These are phyloP conservation scores for Nakataea oryzae DNA, from an alignment of 2,329 filamentous ascomycete genomes.

Conservation along the genomic window DNA sequence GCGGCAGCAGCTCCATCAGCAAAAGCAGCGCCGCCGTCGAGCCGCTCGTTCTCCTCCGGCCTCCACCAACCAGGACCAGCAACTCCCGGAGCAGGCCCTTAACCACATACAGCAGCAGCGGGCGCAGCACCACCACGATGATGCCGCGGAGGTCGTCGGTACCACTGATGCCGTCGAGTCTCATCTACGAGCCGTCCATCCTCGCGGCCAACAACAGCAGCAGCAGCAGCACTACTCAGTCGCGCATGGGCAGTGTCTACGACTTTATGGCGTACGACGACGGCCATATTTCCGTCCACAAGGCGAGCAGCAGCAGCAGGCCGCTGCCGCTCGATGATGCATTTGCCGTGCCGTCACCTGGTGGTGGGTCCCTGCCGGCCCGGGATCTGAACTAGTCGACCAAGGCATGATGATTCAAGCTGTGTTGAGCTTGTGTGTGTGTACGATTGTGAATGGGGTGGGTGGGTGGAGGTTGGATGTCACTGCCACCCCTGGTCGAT, in stretches of 20 bases:
- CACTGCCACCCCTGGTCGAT: not conserved
- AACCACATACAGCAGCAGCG: not conserved
- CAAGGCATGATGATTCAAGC: not conserved
- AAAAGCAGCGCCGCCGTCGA: not conserved
- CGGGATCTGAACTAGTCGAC: too few relatives aligned
- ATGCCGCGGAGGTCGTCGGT: not conserved
- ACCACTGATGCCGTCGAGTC: not conserved
- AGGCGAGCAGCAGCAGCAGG: not conserved
- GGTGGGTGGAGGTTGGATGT: too few relatives aligned
- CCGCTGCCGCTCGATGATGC: not conserved
- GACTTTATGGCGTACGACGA: slow-evolving; percentile 10
- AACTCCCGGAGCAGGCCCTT: not conserved
- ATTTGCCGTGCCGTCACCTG: too few relatives aligned
- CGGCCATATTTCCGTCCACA: slow-evolving; percentile 10
- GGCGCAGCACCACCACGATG: not conserved
- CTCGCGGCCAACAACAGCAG: not conserved
- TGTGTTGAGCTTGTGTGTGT: too few relatives aligned
- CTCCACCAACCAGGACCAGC: not conserved
- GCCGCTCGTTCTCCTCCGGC: not conserved
- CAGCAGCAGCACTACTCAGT: not conserved
- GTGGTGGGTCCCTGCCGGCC: too few relatives aligned
- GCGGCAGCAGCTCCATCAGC: too few relatives aligned
- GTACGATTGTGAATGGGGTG: too few relatives aligned
- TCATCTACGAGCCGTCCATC: not conserved
- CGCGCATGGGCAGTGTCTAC: slow-evolving; percentile 7